Conservation (phyloP, 2,329 filamentous ascomycete genomes). For the Verticillium isaacii region DNA sequence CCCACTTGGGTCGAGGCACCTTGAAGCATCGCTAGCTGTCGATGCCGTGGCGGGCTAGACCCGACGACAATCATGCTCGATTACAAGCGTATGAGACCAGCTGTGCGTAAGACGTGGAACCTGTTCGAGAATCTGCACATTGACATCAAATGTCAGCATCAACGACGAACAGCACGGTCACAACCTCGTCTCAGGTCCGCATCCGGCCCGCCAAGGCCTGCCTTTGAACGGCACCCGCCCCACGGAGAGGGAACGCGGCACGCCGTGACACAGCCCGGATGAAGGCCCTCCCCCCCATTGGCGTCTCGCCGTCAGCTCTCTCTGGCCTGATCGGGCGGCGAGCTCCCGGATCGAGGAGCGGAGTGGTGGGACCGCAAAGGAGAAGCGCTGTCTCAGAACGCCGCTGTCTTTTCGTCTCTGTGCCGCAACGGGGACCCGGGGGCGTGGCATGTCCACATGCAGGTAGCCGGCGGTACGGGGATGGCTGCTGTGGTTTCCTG, state of each 20-base stretch:
- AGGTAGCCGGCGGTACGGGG: neutral
- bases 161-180: neutral
- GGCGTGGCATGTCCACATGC: neutral
- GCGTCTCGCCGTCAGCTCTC: neutral
- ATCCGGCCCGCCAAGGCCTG: neutral
- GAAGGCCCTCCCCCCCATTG: neutral
- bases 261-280: neutral
- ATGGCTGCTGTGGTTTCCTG: neutral
- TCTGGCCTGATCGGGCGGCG: neutral
- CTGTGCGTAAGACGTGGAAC: neutral
- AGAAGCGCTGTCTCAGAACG: neutral
- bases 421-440: neutral
- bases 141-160: neutral
- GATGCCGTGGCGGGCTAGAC: neutral
- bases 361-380: neutral
- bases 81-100: neutral
- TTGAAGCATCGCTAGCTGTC: neutral
- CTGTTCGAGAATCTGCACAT: neutral
- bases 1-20: neutral
- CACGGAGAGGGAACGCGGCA: neutral
- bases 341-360: neutral
- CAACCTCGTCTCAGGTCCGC: neutral
- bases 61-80: neutral
- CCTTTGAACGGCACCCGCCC: neutral
- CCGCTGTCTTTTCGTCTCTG: neutral